Evolutionary conservation across 768 basidiomycete genomes (phyloP), one percentile per base, ranked within the genome.

Genomic region (Tulasnella sp.): DNA sequence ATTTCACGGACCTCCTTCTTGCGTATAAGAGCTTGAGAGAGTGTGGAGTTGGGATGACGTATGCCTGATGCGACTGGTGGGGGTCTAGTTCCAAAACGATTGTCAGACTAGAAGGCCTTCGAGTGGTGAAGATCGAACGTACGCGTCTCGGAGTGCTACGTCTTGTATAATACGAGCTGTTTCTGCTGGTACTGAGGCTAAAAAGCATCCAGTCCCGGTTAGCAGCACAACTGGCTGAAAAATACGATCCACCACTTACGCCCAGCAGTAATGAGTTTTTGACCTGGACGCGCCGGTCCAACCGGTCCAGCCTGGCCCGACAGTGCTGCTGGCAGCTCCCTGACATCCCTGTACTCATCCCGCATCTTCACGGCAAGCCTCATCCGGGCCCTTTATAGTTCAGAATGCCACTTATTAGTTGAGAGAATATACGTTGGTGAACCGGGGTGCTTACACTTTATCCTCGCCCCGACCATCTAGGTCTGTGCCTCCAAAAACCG

Each of bases 1-100:
- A 98, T 90, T 10, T 94, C 96, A 44, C 96, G 91, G 3, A 93
- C 94, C 42, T 96, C 96, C 86, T 98, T 98, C 86, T 97, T 95
- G 24, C 95, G 89, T 75, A 92, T 91, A 74, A 99, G 91, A 0
- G 96, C 96, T 83, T 95, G 92, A n/a, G 95, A 94, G 74, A 99
- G 90, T 75, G 89, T 89, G 62, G 82, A 95, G 92, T 0, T 93
- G 92, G 6, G 94, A 94, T 0, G 44, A 36, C 80, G 79, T 19
- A 81, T 27, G 42, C 79, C 79, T 56, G 80, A 46, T 36, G 80
- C n/a, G 18, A 74, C 38, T 46, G 90, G 90, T 81, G 78, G 14
- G 42, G 78, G 78, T 36, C 78, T 79, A 34, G 27, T 68, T 42
- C 27, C 44, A 76, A 76, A n/a, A 56, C 62, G 75, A 76, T 39